These are phyloP conservation scores for Beta corolliflora DNA, from an alignment of 179 eudicot genomes.

Conservation along the genomic window DNA sequence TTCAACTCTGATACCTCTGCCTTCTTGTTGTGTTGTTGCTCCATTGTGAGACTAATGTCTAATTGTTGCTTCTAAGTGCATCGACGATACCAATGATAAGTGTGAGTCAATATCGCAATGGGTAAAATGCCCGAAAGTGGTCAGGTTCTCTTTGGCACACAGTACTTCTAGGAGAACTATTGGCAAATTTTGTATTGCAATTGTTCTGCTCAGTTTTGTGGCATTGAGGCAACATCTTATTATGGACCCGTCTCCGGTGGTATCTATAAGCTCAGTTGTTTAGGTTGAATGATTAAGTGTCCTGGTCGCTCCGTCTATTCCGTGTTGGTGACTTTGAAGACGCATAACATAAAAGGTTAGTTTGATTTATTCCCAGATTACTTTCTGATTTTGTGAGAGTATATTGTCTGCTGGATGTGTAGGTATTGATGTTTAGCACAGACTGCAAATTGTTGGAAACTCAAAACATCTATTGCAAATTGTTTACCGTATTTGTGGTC, in stretches of 20 bases:
- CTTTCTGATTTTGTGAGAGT: background rate
- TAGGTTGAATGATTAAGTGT: background rate
- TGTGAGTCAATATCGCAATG: background rate
- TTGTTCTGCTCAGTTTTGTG: background rate
- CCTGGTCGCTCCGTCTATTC: background rate
- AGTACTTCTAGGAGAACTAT: background rate
- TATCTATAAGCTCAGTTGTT: background rate
- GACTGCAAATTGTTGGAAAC: background rate
- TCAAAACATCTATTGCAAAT: background rate
- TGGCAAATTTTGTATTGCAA: background rate
- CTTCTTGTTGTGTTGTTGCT: background rate
- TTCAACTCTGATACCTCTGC: constrained; percentile 23
- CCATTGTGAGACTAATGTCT: background rate
- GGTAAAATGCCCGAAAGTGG: background rate
- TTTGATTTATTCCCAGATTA: background rate
- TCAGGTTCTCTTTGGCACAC: background rate
- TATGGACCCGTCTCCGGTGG: background rate
- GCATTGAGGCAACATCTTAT: background rate
- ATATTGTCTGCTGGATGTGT: background rate
- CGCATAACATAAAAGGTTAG: background rate
- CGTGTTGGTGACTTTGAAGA: background rate
- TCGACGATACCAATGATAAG: background rate
- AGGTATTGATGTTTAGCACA: background rate
- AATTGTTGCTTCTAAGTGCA: too few species aligned
- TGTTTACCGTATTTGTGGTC: background rate